Base-by-base conservation (phyloP, 2,329 filamentous ascomycete genomes). In the Trichoderma polysporum region DNA sequence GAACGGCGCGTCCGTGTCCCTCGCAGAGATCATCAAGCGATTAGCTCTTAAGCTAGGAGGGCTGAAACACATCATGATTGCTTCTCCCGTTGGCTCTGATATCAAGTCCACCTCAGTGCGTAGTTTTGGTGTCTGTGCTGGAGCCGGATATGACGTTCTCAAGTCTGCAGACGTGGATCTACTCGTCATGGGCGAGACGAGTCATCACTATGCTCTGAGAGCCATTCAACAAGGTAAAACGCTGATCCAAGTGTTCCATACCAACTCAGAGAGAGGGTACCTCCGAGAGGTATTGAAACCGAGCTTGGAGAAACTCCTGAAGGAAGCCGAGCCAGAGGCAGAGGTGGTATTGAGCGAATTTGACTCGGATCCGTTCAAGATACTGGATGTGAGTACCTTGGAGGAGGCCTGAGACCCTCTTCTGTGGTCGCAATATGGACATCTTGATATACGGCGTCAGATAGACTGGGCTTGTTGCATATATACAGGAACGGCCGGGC, bases 161-260 rank as follows among this genome's bases (percentile, higher is more conserved):
- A 87, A 88, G 69, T 84, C 85, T 47, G 82, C 89, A 2, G 82
- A 86, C 49, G 92, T 93, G 0, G 93, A 97, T 74, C 78, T 98
- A 45, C 79, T 96, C 4, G 91, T 99, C 72, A 98, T 93, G 0
- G 95, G 95, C 1, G 95, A 99, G 81, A 87, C 98, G 83, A 91
- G 88, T 73, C 95, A 99, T 76, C 95, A 99, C 76, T 93, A 95
- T 70, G 93, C 94, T 3, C 85, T 99, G 67, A 88, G 91, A 45
- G 92, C 93, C 1, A 92, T 91, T 31, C 94, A 97, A 81, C 86
- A 89, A 67, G 94, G 94, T 1, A 90, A 90, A 70, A 90, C 88
- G 64, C 91, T 98, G 0, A 86, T 98, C 60, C 91, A 90, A 47
- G 84, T 97, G 56, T 97, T 97, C 73, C 95, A 99, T 77, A 94